Evolutionary conservation across 176 grass and related monocot genomes (phyloP), one percentile per base, ranked within the genome.

Genomic region (Rhipidocladum racemiflorum): DNA sequence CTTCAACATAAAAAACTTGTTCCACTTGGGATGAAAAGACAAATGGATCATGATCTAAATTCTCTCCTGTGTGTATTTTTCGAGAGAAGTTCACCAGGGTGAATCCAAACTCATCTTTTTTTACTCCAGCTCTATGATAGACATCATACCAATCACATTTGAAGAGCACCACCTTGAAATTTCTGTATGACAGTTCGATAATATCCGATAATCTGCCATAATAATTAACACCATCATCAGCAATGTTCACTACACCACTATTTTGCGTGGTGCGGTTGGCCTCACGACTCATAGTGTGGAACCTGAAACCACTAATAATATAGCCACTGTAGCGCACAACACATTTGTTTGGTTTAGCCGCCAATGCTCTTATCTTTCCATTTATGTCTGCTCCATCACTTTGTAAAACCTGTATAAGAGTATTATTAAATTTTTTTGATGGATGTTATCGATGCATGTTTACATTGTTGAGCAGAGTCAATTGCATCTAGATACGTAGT

Each of bases 11-110:
- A 29, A 77, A 77, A 4, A 77, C 38, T 14, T 77, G 75, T 5
- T 77, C 9, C 57, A 77, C 75, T 77, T 77, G 57, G 2, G 75
- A 77, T 2, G 75, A 77, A 45, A 77, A 77, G 16, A 77, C 39
- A 30, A 77, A 77, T 4, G 57, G 57, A 63, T 46, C 75, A 10
- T 77, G 24, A 2, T 46, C 39, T 77, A 63, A 9, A 0, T 63
- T 46, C 4, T 77, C 4, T 6, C 57, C 40, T 0, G 1, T 63
- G 27, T 77, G 57, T 63, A 63, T 63, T n/a, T 46, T 59, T 0
- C 57, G 57, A n/a, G 56, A 48, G 11, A 24, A 77, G 43, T 77
- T 77, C 0, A 62, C 39, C 62, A 46, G 39, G 6, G 57, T 18
- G 16, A 77, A 77, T 21, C 75, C 75, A 46, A 77, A 62, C 5